These are phyloP conservation scores for Coccomyxa sp. DNA, from an alignment of 139 green algal genomes.

Conservation along the genomic window DNA sequence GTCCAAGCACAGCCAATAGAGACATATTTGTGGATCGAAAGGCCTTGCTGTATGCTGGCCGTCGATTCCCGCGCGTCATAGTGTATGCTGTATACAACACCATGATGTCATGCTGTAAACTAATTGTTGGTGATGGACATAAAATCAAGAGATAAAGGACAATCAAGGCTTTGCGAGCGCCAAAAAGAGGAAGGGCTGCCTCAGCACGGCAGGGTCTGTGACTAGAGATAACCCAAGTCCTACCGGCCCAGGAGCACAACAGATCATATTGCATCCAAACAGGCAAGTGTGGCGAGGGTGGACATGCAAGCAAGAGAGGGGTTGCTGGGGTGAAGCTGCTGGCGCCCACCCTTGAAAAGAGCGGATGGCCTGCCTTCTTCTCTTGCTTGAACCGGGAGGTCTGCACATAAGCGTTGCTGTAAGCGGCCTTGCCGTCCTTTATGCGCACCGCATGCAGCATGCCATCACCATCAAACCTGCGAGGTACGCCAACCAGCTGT, in stretches of 20 bases:
- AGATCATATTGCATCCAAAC: too few species aligned
- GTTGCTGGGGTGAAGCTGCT: background rate
- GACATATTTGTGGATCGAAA: too few species aligned
- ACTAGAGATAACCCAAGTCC: background rate
- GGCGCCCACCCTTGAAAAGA: constrained; percentile 10
- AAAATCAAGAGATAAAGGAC: too few species aligned
- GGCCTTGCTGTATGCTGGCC: too few species aligned
- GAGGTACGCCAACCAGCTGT: background rate
- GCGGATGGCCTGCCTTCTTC: constrained; percentile 22
- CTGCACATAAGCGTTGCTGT: constrained; percentile 57
- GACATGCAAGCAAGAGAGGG: too few species aligned
- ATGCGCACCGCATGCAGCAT: constrained; percentile 68
- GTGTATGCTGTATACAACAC: background rate
- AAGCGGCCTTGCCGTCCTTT: constrained; percentile 42
- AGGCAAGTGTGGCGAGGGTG: too few species aligned
- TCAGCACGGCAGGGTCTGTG: background rate
- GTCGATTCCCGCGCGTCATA: background rate
- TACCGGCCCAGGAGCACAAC: too few species aligned
- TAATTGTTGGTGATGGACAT: background rate
- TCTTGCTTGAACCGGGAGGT: constrained; percentile 39
- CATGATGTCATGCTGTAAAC: background rate
- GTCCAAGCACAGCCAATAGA: background rate
- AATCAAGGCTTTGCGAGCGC: too few species aligned
- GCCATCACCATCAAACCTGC: constrained; percentile 70
- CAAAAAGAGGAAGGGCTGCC: too few species aligned